phyloP scores from a whole-genome alignment of 371 early-diverging fungal species.

The Lichtheimia ramosa region DNA sequence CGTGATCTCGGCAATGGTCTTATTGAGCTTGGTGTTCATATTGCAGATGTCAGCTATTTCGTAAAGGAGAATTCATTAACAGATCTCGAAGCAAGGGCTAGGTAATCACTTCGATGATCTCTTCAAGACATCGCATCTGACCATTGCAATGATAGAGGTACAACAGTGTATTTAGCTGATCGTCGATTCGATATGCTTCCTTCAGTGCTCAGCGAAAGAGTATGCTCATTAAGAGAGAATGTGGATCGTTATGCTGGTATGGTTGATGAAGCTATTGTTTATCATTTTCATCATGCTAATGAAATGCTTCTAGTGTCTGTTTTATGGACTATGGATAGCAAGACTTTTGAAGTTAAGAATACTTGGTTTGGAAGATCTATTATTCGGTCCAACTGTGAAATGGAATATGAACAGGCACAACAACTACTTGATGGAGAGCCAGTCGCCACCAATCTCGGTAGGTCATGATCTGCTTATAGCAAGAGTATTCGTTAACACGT shows the following conservation, averaged over 20 bases:
- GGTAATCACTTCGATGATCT: conserved; percentile 19
- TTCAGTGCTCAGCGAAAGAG: conserved; percentile 84
- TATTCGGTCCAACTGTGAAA: conserved; percentile 79
- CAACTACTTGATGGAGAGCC: conserved; percentile 69
- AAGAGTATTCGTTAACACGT: background rate
- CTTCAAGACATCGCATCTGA: background rate
- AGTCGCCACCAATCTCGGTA: conserved; percentile 50
- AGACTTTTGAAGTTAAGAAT: conserved; percentile 42
- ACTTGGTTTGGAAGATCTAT: conserved; percentile 83
- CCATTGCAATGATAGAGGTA: conserved; percentile 47
- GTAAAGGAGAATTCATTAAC: conserved; percentile 77
- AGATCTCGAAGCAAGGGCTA: conserved; percentile 84
- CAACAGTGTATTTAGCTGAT: conserved; percentile 93
- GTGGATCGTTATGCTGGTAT: conserved; percentile 78
- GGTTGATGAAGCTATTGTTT: background rate
- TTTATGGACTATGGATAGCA: conserved; percentile 64
- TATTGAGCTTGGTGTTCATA: conserved; percentile 91
- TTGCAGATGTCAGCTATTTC: conserved; percentile 97
- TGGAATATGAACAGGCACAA: conserved; percentile 95
- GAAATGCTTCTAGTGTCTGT: conserved; percentile 62
- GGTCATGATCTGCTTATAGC: background rate
- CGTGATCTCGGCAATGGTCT: conserved; percentile 52
- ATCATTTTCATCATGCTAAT: background rate
- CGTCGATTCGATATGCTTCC: conserved; percentile 98
- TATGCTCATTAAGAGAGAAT: conserved; percentile 83